These are phyloP conservation scores for Hypoxylon intermedium DNA, from an alignment of 495 filamentous ascomycete species.

Conservation along the genomic window DNA sequence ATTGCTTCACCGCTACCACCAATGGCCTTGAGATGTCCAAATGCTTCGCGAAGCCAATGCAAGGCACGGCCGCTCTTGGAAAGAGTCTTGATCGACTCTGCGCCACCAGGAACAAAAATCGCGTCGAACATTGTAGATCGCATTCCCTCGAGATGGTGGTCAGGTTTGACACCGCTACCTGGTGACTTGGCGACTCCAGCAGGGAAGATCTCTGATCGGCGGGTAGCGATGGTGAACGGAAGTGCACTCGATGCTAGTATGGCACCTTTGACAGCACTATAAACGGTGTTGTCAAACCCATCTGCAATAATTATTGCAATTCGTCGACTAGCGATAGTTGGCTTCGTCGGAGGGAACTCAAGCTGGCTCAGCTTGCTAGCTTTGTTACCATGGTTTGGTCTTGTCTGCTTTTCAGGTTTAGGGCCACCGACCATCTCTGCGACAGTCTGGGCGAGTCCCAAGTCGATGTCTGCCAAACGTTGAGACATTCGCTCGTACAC, in stretches of 20 bases:
- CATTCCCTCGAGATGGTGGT: constrained; percentile 83
- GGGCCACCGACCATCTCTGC: constrained; percentile 73
- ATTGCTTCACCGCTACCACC: constrained; percentile 76
- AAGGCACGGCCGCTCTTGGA: constrained; percentile 76
- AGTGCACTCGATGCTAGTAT: constrained; percentile 68
- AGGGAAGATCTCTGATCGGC: constrained; percentile 66
- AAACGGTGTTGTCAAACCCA: constrained; percentile 74
- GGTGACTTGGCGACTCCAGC: constrained; percentile 54
- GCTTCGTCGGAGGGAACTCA: constrained; percentile 66
- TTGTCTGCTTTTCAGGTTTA: constrained; percentile 56
- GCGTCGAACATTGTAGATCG: constrained; percentile 88
- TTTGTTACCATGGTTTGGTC: constrained; percentile 70
- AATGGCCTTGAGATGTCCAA: constrained; percentile 80
- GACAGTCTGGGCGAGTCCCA: constrained; percentile 73
- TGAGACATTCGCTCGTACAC: constrained; percentile 78
- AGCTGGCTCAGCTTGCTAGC: constrained; percentile 71
- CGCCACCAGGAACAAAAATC: constrained; percentile 78
- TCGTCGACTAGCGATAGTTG: constrained; percentile 73
- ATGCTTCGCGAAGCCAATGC: constrained; percentile 86
- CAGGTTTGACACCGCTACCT: constrained; percentile 66
- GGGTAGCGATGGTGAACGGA: constrained; percentile 73
- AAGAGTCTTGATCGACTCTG: constrained; percentile 64
- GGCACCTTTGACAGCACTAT: constrained; percentile 67
- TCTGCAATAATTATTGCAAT: constrained; percentile 84
- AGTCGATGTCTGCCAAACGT: constrained; percentile 75